These are phyloP conservation scores for Solanum verrucosum DNA, from an alignment of 257 asterid genomes.

Conservation along the genomic window DNA sequence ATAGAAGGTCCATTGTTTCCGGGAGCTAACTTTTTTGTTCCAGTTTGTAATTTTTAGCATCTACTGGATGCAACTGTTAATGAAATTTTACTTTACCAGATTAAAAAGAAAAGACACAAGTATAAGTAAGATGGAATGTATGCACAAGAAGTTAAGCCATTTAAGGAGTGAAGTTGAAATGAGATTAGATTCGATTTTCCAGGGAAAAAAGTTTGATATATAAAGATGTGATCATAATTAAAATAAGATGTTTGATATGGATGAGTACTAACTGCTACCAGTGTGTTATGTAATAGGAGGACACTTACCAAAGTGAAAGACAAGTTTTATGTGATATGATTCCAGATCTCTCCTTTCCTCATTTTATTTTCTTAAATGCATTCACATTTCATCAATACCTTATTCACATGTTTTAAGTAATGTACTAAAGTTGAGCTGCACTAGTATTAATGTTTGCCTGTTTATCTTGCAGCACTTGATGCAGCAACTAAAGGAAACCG, in stretches of 20 bases:
- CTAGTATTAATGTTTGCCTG: constrained; percentile 1
- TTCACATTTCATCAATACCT: not conserved
- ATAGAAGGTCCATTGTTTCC: not conserved
- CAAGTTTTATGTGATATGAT: not conserved
- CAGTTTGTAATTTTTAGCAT: not conserved
- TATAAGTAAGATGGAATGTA: not conserved
- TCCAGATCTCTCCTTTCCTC: not conserved
- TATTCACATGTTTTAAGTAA: not conserved
- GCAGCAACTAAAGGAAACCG: constrained; percentile 90
- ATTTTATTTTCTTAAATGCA: not conserved
- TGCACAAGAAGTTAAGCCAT: not conserved
- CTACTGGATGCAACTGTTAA: not conserved
- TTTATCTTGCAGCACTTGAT: constrained; percentile 67
- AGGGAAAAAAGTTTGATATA: not conserved
- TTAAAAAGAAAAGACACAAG: not conserved
- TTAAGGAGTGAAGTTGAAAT: not conserved
- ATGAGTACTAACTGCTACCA: not conserved
- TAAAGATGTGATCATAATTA: not conserved
- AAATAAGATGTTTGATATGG: not conserved
- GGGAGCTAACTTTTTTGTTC: not conserved
- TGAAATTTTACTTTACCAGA: not conserved
- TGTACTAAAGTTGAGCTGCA: not conserved
- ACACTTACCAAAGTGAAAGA: not conserved
- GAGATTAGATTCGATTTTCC: not conserved
- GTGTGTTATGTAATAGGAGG: not conserved